Conservation (phyloP, 108 stramenopile genomes). For the Hondaea fermentalgiana region DNA sequence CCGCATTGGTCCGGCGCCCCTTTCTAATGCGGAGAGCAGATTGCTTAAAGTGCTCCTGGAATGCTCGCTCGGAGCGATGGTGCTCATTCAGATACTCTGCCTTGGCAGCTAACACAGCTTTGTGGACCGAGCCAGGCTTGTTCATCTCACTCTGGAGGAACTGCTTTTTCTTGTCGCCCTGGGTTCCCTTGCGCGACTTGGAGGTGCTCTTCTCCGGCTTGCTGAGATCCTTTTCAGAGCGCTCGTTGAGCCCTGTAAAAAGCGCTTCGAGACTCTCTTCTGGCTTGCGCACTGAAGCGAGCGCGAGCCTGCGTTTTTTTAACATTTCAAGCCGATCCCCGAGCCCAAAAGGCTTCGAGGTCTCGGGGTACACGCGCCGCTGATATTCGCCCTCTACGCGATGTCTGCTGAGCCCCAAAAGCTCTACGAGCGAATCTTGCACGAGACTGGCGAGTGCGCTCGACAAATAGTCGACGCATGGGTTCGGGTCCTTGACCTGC, state of each 20-base stretch:
- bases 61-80: not conserved
- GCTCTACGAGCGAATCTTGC: not conserved
- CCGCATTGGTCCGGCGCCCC: not conserved
- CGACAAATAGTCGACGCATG: not conserved
- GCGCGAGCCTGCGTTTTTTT: not conserved
- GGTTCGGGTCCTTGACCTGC: not conserved
- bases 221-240: not conserved
- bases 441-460: not conserved
- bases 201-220: not conserved
- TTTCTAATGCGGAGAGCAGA: not conserved
- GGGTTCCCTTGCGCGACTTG: not conserved
- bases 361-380: not conserved
- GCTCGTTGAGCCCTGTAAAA: not conserved
- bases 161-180: not conserved
- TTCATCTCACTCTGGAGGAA: not conserved
- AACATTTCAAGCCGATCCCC: not conserved
- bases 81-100: not conserved
- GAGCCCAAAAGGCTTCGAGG: not conserved
- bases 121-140: not conserved
- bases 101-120: not conserved
- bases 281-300: not conserved
- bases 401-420: not conserved
- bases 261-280: not conserved
- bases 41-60: not conserved
- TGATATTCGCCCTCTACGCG: not conserved